Conservation (phyloP, 352 stramenopile genomes). For the Phytophthora idaei region DNA sequence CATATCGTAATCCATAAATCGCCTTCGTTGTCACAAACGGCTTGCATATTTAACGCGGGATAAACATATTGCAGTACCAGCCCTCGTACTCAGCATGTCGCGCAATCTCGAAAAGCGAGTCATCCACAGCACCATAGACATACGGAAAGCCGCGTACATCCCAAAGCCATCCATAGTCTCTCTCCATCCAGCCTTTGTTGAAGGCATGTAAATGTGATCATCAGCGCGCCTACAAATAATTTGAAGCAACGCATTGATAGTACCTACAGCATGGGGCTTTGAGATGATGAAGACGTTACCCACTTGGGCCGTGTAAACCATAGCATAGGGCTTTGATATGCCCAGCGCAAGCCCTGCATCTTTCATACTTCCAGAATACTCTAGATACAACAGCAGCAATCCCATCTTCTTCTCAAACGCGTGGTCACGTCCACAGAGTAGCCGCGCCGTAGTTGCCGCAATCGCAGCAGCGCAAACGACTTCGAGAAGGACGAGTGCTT, state of each 20-base stretch:
- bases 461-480: not conserved
- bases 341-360: not conserved
- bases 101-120: not conserved
- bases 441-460: too few species aligned
- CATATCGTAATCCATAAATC: not conserved
- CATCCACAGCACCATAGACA: not conserved
- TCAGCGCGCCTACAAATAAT: not conserved
- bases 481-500: not conserved
- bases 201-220: not conserved
- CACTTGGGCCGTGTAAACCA: too few species aligned
- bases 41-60: not conserved
- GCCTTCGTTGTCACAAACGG: not conserved
- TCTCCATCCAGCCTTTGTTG: not conserved
- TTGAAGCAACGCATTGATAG: not conserved
- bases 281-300: not conserved
- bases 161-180: not conserved
- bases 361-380: not conserved
- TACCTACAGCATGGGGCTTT: not conserved
- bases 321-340: not conserved
- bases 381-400: not conserved
- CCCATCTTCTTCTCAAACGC: not conserved
- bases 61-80: not conserved
- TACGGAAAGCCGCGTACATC: not conserved
- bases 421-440: not conserved
- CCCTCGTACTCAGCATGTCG: not conserved